Evolutionary conservation across 2,329 filamentous ascomycete species (phyloP).

Genomic region (Ampelomyces quisqualis): DNA sequence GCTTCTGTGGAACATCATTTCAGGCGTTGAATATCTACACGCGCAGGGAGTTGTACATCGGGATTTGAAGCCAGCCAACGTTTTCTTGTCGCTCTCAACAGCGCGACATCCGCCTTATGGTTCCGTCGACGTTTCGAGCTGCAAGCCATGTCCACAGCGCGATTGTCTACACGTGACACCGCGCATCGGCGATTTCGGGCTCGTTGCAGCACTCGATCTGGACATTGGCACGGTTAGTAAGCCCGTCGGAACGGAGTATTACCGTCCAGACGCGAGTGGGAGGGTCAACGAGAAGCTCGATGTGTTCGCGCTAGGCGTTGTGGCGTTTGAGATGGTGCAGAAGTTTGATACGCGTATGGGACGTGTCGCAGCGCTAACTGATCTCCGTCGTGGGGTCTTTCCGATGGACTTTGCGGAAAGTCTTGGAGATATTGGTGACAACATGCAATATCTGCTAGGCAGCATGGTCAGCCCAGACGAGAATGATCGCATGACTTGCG

Average conservation of each 20-base stretch:
- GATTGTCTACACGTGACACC: constrained; percentile 53
- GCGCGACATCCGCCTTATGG: constrained; percentile 43
- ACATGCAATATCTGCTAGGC: constrained; percentile 29
- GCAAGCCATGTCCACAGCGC: constrained; percentile 47
- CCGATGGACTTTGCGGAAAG: constrained; percentile 28
- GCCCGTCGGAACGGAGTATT: constrained; percentile 63
- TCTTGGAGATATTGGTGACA: constrained; percentile 21
- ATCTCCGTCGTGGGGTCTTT: constrained; percentile 37
- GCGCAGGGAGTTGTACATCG: constrained; percentile 62
- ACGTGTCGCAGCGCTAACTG: constrained; percentile 38
- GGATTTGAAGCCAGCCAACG: constrained; percentile 68
- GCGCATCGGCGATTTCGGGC: constrained; percentile 68
- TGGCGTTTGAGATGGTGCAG: constrained; percentile 63
- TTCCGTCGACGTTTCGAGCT: constrained; percentile 51
- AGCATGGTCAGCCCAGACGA: constrained; percentile 40
- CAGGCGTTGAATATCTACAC: constrained; percentile 67
- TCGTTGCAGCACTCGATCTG: constrained; percentile 58
- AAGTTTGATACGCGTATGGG: constrained; percentile 50
- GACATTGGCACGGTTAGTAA: constrained; percentile 34
- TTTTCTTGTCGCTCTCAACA: constrained; percentile 59
- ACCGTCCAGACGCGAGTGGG: constrained; percentile 51
- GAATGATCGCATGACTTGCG: constrained; percentile 30
- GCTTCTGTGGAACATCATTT: constrained; percentile 60
- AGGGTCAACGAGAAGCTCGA: constrained; percentile 56
- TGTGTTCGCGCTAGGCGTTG: constrained; percentile 62